A percentile compares a stretch with the other conserved stretches of the same genome.
phyloP scores from a whole-genome alignment of 2,329 filamentous ascomycete species.

The Colletotrichum neosansevieriae region DNA sequence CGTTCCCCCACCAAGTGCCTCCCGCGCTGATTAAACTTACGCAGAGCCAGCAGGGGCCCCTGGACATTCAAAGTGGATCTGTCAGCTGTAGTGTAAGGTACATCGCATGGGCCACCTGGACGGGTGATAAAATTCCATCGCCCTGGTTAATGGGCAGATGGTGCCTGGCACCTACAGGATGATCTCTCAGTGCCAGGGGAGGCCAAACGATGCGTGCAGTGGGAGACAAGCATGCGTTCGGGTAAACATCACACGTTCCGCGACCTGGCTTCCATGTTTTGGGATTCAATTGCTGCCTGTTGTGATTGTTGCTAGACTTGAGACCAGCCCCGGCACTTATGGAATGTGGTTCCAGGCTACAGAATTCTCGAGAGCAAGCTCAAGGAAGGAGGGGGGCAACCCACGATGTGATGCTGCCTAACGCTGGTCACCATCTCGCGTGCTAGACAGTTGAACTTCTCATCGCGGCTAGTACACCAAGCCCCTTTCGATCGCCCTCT shows the following conservation, averaged over 20 bases:
- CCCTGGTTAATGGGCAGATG: conserved; percentile 38
- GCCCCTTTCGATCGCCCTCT: neutral
- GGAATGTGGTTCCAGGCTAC: conserved; percentile 13
- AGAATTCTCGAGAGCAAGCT: conserved; percentile 2
- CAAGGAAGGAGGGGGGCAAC: neutral
- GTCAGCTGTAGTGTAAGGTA: neutral
- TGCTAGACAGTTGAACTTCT: neutral
- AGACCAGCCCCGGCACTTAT: neutral
- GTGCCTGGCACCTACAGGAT: neutral
- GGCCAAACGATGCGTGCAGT: neutral
- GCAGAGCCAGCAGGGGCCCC: conserved; percentile 19
- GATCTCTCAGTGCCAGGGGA: conserved; percentile 10
- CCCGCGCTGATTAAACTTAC: conserved; percentile 22
- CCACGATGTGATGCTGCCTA: conserved; percentile 1
- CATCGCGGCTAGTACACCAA: neutral
- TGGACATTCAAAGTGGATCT: conserved; percentile 14
- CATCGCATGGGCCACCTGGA: conserved; percentile 26
- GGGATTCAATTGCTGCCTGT: conserved; percentile 29
- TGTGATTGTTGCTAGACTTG: conserved; percentile 2
- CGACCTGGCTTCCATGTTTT: neutral
- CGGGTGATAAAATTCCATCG: conserved; percentile 20
- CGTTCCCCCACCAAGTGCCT: conserved; percentile 12
- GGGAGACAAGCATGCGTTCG: too few species aligned
- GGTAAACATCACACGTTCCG: neutral
- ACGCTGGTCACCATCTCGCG: too few species aligned